Conservation (phyloP, 2,329 filamentous ascomycete species). For the Cladosporium velox region DNA sequence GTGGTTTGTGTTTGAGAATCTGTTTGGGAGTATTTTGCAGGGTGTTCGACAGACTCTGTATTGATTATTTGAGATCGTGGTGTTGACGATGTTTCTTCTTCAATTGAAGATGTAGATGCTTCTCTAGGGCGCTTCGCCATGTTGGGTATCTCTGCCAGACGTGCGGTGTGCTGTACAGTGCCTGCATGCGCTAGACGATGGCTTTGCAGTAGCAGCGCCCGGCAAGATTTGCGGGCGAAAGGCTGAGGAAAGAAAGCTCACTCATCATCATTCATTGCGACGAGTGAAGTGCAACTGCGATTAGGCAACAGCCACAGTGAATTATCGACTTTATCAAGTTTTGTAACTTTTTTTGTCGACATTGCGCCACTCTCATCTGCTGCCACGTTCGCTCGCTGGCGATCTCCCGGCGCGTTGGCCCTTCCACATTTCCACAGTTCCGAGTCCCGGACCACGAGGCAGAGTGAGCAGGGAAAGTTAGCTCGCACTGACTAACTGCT, state of each 20-base stretch:
- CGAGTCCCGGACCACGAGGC: not conserved
- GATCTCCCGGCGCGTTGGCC: conserved; percentile 11
- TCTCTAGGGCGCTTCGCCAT: conserved; percentile 65
- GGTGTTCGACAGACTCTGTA: conserved; percentile 23
- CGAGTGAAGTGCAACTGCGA: not conserved
- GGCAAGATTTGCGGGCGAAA: not conserved
- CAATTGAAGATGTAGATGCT: conserved; percentile 47
- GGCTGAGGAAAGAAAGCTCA: not conserved
- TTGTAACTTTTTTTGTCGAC: not conserved
- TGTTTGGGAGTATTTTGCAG: conserved; percentile 55
- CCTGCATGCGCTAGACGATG: conserved; percentile 21
- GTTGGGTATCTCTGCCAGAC: conserved; percentile 21
- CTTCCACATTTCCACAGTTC: not conserved
- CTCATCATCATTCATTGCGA: not conserved
- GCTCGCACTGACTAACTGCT: not conserved
- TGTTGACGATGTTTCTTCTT: conserved; percentile 22
- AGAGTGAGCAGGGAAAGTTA: conserved; percentile 13
- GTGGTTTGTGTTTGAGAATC: conserved; percentile 54
- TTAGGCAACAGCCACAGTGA: not conserved
- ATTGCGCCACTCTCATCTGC: not conserved
- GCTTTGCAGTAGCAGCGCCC: conserved; percentile 15
- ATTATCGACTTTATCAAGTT: not conserved
- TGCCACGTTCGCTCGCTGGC: not conserved
- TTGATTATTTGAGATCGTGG: conserved; percentile 29
- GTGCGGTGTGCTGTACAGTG: conserved; percentile 22